Evolutionary conservation across 768 basidiomycete species (phyloP), one percentile per base, ranked within the genome.

Genomic region (Sporobolomyces phaffii): DNA sequence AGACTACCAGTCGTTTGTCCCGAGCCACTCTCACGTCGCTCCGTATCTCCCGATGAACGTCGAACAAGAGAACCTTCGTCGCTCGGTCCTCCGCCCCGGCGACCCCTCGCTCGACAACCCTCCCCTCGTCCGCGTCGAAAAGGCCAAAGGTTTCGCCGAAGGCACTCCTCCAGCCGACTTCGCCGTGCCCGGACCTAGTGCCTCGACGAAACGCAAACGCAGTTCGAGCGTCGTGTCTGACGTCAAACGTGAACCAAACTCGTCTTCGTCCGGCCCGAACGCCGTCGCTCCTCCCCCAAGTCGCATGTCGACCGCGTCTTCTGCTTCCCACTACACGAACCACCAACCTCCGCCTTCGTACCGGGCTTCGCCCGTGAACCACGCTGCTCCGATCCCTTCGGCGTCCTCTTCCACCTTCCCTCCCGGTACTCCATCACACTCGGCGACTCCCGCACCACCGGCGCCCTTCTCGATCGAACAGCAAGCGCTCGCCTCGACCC

Each of bases 1-100:
- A 5, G 56, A 58, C 28, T 20, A 28, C 24, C 6, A 20, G 14
- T 22, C 29, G 18, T 70, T 54, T 61, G 10, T 36, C 29, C 45
- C 64, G 0, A 0, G 9, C 2, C 69, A 70, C 57, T 15, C n/a
- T 22, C 69, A 70, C 61, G 1, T 29, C 0, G 13, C 64, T 8
- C 64, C 60, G 8, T 70, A 38, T 61, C 22, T 47, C 56, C 61
- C 69, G 9, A 40, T 70, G 47, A n/a, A 64, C 47, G 29, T 40
- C 40, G 41, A 22, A 15, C 26, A 28, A 13, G 69, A 70, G 61
- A 66, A 70, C 61, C 9, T 0, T 0, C 54, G 69, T 17, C 56
- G 57, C 14, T 1, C 45, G 5, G 8, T 1, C 18, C 41, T 70
- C 14, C 0, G 0, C 1, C 49, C 50, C 28, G 31, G 26, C 44